Conservation (phyloP, 768 basidiomycete genomes). For the Butyriboletus loyo region DNA sequence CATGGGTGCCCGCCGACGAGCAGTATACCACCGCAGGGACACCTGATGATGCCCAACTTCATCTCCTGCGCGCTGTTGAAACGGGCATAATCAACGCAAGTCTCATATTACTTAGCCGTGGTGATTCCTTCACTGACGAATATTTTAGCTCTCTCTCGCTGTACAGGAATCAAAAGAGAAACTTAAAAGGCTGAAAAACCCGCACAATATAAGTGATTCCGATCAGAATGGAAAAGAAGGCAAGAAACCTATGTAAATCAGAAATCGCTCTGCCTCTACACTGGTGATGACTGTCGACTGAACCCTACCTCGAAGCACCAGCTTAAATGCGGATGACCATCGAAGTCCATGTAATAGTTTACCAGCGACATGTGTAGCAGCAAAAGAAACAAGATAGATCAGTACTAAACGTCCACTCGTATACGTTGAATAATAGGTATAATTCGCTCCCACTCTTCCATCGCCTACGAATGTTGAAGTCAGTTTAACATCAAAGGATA, state of each 20-base stretch:
- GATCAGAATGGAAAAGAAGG: conserved; percentile 12
- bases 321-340: conserved; percentile 5
- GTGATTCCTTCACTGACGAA: conserved; percentile 1
- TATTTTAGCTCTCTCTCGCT: conserved; percentile 61
- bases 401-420: conserved; percentile 77
- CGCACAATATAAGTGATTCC: neutral
- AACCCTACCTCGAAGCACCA: neutral
- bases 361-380: conserved; percentile 11
- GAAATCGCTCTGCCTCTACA: neutral
- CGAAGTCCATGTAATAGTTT: conserved; percentile 8
- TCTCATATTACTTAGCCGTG: neutral
- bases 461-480: conserved; percentile 49
- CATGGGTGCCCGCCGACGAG: conserved; percentile 74
- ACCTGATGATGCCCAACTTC: conserved; percentile 65
- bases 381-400: conserved; percentile 19
- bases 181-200: conserved; percentile 30
- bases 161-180: conserved; percentile 82
- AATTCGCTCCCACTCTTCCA: conserved; percentile 97
- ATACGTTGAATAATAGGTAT: conserved; percentile 93
- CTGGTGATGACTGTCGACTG: neutral
- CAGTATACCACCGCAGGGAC: conserved; percentile 67
- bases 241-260: conserved; percentile 3
- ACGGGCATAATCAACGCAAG: conserved; percentile 79
- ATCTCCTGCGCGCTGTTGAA: conserved; percentile 76
- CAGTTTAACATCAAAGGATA: conserved; percentile 2